Evolutionary conservation across 805 yeast genomes (phyloP), one percentile per base, ranked within the genome.

Genomic region (Metschnikowia similis): DNA sequence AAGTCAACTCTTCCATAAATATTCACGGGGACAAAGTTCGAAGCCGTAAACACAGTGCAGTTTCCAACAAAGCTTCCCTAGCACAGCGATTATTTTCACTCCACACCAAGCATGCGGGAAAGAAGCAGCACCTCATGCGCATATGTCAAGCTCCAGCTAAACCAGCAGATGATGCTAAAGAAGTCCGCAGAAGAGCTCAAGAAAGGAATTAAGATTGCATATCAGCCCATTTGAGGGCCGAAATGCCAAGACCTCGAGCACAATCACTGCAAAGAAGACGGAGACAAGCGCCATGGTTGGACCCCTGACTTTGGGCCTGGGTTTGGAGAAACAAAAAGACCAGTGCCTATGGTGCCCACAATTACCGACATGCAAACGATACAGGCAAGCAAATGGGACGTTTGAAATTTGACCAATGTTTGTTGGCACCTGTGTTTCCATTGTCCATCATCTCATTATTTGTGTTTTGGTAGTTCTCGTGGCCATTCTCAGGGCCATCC

Each of bases 401-500:
- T 5, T 5, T 1, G 21, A 21, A 21, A 21, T 21, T 5, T 21
- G 21, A 17, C 21, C 21, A 17, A 17, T 17, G 21, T 21, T 21
- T 21, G 21, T 21, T 21, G 21, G 5, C 5, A 21, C 21, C 21
- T 4, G 21, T 21, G 21, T 4, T 5, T 21, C 21, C 21, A 4
- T 21, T 5, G 5, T 21, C 21, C 5, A 17, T 21, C 21, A 0
- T 21, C 78, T 90, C 97, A 68, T 96, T 96, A 66, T 90, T 97
- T 76, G 89, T 89, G 84, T 89, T 87, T 81, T 89, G 95, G 76
- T 90, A 90, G 82, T 87, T 89, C 78, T 88, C 94, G 69, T 86
- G 87, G 71, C 89, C 78, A 70, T 87, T 95, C 78, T 89, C 96
- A 72, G 96, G 94, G 78, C 89, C 96, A 75, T 90, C 96, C 77